A percentile compares a stretch with the other conserved stretches of the same genome.
These are phyloP conservation scores for Excoecaria agallocha DNA, from an alignment of 345 rosid species.

Conservation along the genomic window DNA sequence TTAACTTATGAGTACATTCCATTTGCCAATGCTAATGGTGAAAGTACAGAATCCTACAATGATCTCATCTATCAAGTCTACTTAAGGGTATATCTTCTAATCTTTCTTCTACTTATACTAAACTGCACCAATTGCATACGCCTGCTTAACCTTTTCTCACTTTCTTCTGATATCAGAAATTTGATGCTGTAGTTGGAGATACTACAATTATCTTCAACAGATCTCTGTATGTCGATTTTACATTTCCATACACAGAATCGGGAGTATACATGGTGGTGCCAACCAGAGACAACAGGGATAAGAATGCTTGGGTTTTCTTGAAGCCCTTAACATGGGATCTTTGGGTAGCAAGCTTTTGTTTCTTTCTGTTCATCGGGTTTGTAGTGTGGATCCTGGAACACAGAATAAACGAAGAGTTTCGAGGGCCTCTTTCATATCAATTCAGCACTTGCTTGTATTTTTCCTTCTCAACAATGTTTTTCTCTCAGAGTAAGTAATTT, in stretches of 20 bases:
- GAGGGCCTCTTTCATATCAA: too few species aligned
- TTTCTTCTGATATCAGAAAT: background rate
- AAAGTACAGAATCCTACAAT: constrained; percentile 19
- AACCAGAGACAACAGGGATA: background rate
- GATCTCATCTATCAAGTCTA: constrained; percentile 24
- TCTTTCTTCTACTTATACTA: too few species aligned
- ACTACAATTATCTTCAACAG: background rate
- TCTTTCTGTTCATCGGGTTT: background rate
- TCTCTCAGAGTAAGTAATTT: background rate
- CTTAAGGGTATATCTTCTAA: constrained; percentile 5
- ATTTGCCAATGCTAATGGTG: constrained; percentile 10
- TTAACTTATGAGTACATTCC: constrained; percentile 14
- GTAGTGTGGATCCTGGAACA: too few species aligned
- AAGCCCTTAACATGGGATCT: background rate
- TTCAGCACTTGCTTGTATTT: too few species aligned
- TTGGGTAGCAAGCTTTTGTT: background rate
- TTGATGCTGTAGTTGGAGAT: background rate
- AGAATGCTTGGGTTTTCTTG: background rate
- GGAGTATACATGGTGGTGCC: background rate
- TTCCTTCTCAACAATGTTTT: background rate
- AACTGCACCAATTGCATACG: too few species aligned
- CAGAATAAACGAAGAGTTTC: too few species aligned
- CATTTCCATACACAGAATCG: background rate
- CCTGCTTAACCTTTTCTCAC: background rate
- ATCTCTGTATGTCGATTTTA: background rate